Percentiles rank a stretch among this genome's conserved stretches.
Conservation (phyloP, 1,284 basidiomycete species). For the Leccinum solheimii region DNA sequence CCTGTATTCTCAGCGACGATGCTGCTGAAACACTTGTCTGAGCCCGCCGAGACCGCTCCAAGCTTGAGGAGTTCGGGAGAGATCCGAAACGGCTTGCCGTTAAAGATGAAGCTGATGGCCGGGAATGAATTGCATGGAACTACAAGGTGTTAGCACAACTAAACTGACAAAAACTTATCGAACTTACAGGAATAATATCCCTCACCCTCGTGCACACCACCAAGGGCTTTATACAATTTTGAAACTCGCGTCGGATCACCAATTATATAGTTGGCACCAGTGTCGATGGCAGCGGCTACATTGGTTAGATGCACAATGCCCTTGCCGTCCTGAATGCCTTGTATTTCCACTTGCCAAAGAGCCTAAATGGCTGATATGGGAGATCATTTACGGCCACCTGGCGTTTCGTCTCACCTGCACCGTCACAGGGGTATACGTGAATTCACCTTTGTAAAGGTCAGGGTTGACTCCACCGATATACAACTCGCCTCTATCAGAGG, state of each 20-base stretch:
- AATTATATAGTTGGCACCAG: not conserved
- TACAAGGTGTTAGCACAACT: not conserved
- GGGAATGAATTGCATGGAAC: not conserved
- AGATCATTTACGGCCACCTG: not conserved
- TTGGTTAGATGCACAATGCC: not conserved
- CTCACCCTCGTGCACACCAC: not conserved
- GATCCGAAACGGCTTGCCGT: not conserved
- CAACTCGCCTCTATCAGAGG: not conserved
- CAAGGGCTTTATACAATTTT: not conserved
- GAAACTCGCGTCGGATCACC: not conserved
- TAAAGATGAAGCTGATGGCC: not conserved
- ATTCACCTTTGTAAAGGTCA: not conserved
- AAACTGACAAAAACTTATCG: not conserved
- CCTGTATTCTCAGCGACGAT: not conserved
- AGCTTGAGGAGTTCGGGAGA: not conserved
- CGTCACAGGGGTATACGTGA: not conserved
- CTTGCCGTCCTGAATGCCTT: not conserved
- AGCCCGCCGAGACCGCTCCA: not conserved
- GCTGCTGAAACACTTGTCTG: not conserved
- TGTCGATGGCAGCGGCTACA: not conserved
- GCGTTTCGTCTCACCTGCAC: not conserved
- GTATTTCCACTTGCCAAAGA: not conserved
- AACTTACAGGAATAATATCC: not conserved
- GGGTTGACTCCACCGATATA: not conserved
- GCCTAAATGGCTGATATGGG: not conserved